Conservation (phyloP, 2,329 filamentous ascomycete species). For the Hawksworthiomyces lignivorus region DNA sequence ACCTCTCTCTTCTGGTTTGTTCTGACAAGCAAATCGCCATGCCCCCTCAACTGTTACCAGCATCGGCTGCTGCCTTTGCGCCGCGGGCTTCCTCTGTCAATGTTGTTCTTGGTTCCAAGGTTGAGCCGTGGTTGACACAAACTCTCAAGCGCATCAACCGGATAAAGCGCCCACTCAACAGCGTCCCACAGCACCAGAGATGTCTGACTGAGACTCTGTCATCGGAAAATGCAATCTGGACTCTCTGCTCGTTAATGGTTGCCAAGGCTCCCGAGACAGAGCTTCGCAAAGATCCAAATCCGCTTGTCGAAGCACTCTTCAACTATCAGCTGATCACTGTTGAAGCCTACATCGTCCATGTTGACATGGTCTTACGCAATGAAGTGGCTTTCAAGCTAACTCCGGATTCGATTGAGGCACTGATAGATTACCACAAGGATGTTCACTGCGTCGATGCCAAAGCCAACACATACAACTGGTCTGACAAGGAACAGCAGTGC, state of each 20-base stretch:
- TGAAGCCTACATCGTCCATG: conserved; percentile 96
- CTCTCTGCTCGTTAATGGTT: conserved; percentile 84
- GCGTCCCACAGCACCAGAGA: conserved; percentile 87
- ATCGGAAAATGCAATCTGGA: conserved; percentile 87
- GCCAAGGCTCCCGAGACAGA: conserved; percentile 82
- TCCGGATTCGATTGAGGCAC: conserved; percentile 81
- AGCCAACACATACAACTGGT: conserved; percentile 86
- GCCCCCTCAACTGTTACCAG: conserved; percentile 88
- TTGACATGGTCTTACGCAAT: conserved; percentile 96
- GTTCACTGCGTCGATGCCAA: conserved; percentile 87
- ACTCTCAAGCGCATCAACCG: conserved; percentile 95
- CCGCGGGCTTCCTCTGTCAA: conserved; percentile 85
- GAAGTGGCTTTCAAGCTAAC: conserved; percentile 98
- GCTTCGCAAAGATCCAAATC: conserved; percentile 72
- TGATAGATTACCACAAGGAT: conserved; percentile 95
- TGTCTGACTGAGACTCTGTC: conserved; percentile 94
- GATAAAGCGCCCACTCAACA: conserved; percentile 95
- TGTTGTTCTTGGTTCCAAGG: conserved; percentile 84
- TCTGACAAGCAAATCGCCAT: conserved; percentile 40
- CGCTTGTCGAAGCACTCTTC: conserved; percentile 77
- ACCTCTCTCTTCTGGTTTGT: conserved; percentile 18
- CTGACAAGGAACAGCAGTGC: conserved; percentile 90
- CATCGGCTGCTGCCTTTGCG: conserved; percentile 92
- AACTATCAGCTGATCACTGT: conserved; percentile 91
- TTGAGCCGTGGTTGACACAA: conserved; percentile 94